phyloP scores from a whole-genome alignment of 1,284 basidiomycete species.

The Lentinus polychrous region DNA sequence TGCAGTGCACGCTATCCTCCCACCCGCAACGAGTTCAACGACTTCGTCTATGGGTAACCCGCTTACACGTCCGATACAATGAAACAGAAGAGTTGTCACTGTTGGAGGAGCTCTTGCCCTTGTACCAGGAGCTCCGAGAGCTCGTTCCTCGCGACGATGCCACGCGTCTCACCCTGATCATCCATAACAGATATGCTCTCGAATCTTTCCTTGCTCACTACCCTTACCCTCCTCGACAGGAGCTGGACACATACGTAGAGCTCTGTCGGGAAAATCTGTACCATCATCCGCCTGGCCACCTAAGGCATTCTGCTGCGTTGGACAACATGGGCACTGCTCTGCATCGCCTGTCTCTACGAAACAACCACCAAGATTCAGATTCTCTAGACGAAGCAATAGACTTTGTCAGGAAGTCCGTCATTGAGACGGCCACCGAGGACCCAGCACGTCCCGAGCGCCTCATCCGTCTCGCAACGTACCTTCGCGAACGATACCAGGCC shows the following conservation, averaged over 20 bases:
- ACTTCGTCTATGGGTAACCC: neutral
- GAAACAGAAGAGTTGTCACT: neutral
- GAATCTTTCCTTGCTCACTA: neutral
- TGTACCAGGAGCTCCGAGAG: neutral
- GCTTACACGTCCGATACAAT: neutral
- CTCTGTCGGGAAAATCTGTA: neutral
- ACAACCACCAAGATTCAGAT: neutral
- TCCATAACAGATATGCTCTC: neutral
- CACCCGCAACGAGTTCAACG: neutral
- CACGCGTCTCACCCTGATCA: neutral
- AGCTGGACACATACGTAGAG: neutral
- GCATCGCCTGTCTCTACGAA: no score
- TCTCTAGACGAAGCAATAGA: neutral
- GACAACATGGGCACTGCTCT: neutral
- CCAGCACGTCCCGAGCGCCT: neutral
- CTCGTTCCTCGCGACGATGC: neutral
- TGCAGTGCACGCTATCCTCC: neutral
- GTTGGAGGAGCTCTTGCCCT: neutral
- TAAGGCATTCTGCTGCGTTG: neutral
- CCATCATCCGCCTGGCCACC: no score
- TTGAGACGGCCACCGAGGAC: neutral
- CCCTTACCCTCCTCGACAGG: neutral
- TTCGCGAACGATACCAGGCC: neutral
- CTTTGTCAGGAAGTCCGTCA: neutral
- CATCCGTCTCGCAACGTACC: neutral